These are phyloP conservation scores for Gloeopeniophorella convolvens DNA, from an alignment of 768 basidiomycete species.

Conservation along the genomic window DNA sequence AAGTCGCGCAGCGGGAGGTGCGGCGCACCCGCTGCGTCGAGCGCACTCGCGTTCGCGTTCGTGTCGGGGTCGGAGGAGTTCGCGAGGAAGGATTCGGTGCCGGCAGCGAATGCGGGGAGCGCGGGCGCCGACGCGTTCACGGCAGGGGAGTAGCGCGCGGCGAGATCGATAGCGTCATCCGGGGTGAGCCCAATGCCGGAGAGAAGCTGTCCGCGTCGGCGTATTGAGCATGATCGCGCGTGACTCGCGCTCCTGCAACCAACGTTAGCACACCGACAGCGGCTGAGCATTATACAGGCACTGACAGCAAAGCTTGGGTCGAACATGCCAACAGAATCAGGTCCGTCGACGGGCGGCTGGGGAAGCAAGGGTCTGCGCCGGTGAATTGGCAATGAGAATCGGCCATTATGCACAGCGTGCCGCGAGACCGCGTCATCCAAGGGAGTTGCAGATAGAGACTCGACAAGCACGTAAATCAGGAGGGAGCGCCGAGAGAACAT, in stretches of 20 bases:
- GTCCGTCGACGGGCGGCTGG: not conserved
- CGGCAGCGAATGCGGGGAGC: slow-evolving; percentile 1
- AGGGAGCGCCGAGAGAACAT: slow-evolving; percentile 29
- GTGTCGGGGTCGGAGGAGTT: slow-evolving; percentile 3
- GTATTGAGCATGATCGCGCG: slow-evolving; percentile 28
- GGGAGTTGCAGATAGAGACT: not conserved
- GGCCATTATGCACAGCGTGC: not conserved
- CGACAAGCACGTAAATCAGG: slow-evolving; percentile 46
- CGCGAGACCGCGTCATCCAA: not conserved
- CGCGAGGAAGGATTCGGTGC: slow-evolving; percentile 5
- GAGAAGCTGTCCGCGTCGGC: slow-evolving; percentile 24
- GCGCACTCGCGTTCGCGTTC: slow-evolving; percentile 6
- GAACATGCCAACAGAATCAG: slow-evolving; percentile 18
- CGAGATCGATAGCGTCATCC: slow-evolving; percentile 24
- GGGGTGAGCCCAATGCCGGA: slow-evolving; percentile 29
- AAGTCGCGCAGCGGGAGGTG: slow-evolving; percentile 34
- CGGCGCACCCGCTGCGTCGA: slow-evolving; percentile 10
- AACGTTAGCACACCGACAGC: not conserved
- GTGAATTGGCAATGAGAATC: not conserved
- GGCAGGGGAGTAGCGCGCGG: slow-evolving; percentile 20
- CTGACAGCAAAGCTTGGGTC: slow-evolving; percentile 23
- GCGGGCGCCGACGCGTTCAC: slow-evolving; percentile 20
- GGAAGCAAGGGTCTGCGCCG: not conserved
- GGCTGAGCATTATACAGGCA: not conserved
- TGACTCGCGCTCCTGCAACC: slow-evolving; percentile 25